These are phyloP conservation scores for Hirschioporus abietinus DNA, from an alignment of 768 basidiomycete species.

Conservation along the genomic window DNA sequence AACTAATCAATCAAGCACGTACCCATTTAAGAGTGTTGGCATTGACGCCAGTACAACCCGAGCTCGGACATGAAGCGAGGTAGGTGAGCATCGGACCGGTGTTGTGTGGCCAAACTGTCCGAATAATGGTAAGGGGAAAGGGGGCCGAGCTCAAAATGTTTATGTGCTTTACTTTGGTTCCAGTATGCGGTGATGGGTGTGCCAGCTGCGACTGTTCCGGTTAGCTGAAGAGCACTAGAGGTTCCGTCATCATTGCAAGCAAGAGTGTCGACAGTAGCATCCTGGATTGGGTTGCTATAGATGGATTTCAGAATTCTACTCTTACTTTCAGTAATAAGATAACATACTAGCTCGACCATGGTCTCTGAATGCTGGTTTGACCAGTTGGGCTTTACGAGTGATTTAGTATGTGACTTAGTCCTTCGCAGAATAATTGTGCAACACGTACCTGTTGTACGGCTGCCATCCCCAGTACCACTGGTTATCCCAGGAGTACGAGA, in stretches of 20 bases:
- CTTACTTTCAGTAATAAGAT: neutral
- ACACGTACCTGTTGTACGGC: slow-evolving; percentile 6
- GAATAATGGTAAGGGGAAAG: slow-evolving; percentile 2
- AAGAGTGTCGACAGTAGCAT: slow-evolving; percentile 10
- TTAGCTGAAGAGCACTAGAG: slow-evolving; percentile 13
- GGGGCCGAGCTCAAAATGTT: neutral
- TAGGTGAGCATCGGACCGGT: slow-evolving; percentile 10
- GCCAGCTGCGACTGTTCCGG: slow-evolving; percentile 13
- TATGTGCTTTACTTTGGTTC: slow-evolving; percentile 12
- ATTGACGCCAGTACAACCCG: slow-evolving; percentile 12
- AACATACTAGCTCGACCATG: slow-evolving; percentile 15
- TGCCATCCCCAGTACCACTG: slow-evolving; percentile 12
- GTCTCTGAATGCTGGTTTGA: slow-evolving; percentile 13
- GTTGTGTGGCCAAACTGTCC: neutral
- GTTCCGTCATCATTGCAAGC: slow-evolving; percentile 14
- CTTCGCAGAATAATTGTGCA: neutral
- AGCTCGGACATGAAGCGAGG: slow-evolving; percentile 13
- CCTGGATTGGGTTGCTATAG: slow-evolving; percentile 12
- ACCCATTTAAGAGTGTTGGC: slow-evolving; percentile 13
- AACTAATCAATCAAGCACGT: neutral
- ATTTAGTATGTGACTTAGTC: neutral
- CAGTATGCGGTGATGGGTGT: slow-evolving; percentile 13
- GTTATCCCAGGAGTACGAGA: slow-evolving; percentile 10
- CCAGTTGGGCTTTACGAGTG: slow-evolving; percentile 11
- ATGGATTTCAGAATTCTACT: neutral